These are phyloP conservation scores for Botrytis aclada DNA, from an alignment of 2,329 filamentous ascomycete genomes.

Conservation along the genomic window DNA sequence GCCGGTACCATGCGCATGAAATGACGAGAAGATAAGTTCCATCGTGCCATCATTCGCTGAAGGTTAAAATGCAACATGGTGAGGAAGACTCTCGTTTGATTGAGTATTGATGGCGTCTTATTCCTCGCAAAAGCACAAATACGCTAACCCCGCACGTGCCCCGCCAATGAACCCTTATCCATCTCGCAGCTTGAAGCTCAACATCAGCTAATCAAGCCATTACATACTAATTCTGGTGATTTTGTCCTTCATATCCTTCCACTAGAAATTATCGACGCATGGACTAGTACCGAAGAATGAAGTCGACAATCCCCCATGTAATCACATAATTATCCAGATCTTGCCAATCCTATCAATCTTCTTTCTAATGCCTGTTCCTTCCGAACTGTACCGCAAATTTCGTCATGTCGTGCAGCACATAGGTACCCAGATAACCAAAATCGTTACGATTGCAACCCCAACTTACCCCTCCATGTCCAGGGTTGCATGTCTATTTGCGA, in stretches of 20 bases:
- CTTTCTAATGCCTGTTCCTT: background rate
- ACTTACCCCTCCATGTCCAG: background rate
- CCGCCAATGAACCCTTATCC: background rate
- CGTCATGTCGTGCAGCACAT: background rate
- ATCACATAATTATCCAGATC: constrained; percentile 7
- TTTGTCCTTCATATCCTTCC: background rate
- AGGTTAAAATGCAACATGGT: background rate
- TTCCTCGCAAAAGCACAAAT: constrained; percentile 18
- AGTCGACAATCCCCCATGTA: constrained; percentile 15
- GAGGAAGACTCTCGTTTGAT: constrained; percentile 18
- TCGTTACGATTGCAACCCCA: background rate
- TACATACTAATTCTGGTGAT: background rate
- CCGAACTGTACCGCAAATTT: background rate
- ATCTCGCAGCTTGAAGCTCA: background rate
- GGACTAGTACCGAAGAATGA: background rate
- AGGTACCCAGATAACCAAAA: background rate
- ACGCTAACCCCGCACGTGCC: constrained; percentile 3
- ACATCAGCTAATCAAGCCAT: background rate
- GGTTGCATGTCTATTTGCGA: background rate
- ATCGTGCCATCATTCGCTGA: constrained; percentile 2
- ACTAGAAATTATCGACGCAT: background rate
- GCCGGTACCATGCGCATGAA: background rate
- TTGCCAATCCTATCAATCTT: background rate
- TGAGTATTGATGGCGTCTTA: constrained; percentile 27
- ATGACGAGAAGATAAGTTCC: constrained; percentile 1